phyloP scores from a whole-genome alignment of 108 stramenopile genomes.

The Aureococcus anophagefferens region DNA sequence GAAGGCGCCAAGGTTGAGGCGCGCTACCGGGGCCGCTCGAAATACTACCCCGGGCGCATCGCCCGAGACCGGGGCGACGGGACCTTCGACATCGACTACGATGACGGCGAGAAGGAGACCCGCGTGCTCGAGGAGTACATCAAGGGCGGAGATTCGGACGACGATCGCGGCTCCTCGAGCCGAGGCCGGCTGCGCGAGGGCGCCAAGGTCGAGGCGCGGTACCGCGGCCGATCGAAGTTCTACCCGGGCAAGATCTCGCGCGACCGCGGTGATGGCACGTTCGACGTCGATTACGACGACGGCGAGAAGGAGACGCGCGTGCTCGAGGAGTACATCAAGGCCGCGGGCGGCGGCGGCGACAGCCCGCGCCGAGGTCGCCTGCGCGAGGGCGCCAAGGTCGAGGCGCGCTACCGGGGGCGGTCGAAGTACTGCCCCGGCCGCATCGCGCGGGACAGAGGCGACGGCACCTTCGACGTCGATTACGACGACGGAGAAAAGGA shows the following conservation, averaged over 20 bases:
- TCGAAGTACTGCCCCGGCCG: slow-evolving; percentile 17
- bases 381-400: slow-evolving; percentile 10
- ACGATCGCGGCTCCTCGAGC: no score
- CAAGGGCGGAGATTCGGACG: no score
- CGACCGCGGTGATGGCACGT: no score
- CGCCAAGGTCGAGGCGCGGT: no score
- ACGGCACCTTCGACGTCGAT: slow-evolving; percentile 30
- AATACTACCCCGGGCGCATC: slow-evolving; percentile 25
- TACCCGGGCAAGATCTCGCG: no score
- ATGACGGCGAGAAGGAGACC: slow-evolving; percentile 33
- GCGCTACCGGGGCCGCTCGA: slow-evolving; percentile 8
- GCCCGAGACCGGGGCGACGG: slow-evolving; percentile 21
- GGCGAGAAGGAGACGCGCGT: neutral
- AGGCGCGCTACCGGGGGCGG: slow-evolving; percentile 7
- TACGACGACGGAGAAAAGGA: slow-evolving; percentile 29
- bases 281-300: no score
- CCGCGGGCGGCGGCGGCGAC: no score
- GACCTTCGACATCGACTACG: slow-evolving; percentile 37
- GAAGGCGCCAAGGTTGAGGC: slow-evolving; percentile 7
- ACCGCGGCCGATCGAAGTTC: no score
- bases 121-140: slow-evolving; percentile 10
- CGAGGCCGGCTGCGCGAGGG: neutral
- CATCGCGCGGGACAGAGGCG: slow-evolving; percentile 16
- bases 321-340: no score
- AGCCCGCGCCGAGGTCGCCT: no score